phyloP scores from a whole-genome alignment of 345 rosid genomes.

The Boechera divaricarpa region DNA sequence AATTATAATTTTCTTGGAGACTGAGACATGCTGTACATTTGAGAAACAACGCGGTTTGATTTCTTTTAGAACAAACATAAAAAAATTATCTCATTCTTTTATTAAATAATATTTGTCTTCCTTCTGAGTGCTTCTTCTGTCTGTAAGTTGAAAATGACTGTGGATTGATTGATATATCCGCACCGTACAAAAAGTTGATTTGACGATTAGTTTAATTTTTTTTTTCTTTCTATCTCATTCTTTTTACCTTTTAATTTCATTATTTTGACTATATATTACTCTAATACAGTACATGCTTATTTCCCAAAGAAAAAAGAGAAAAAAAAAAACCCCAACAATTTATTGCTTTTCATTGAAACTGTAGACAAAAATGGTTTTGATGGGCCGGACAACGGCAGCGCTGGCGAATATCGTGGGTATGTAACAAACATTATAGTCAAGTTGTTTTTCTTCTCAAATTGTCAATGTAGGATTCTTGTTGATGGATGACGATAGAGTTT shows the following conservation, averaged over 20 bases:
- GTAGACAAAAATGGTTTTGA: too few species aligned
- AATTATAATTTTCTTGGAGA: neutral
- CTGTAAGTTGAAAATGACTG: constrained; percentile 8
- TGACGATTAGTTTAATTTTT: constrained; percentile 11
- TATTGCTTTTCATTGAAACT: too few species aligned
- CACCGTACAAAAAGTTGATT: constrained; percentile 20
- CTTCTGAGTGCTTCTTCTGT: constrained; percentile 18
- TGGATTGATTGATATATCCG: neutral
- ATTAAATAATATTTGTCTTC: neutral
- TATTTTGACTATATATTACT: neutral
- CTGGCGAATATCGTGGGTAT: too few species aligned
- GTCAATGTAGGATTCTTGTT: neutral
- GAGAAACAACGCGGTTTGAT: constrained; percentile 35
- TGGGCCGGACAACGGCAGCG: too few species aligned
- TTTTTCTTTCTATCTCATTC: neutral
- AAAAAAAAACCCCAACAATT: neutral
- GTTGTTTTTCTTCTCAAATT: too few species aligned
- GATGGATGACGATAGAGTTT: neutral
- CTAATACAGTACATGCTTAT: neutral
- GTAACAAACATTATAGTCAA: too few species aligned
- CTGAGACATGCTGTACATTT: neutral
- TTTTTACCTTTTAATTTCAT: neutral
- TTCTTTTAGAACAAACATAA: constrained; percentile 7
- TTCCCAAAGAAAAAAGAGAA: neutral
- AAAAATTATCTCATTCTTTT: neutral